Evolutionary conservation across 345 rosid species (phyloP).

Genomic region (Sisymbrium altissimum): DNA sequence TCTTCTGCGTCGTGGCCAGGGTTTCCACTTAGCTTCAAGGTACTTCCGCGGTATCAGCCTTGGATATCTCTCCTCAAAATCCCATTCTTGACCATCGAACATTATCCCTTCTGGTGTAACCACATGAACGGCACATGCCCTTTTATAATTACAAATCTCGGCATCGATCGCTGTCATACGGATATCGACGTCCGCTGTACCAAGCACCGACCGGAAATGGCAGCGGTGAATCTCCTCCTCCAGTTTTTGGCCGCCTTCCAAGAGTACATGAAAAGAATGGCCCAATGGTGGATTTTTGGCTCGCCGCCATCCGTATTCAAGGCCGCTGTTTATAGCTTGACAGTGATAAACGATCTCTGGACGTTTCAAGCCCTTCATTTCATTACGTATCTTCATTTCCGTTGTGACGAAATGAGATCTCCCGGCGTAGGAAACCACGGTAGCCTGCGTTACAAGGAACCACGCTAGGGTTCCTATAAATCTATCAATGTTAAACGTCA

Average conservation of each 20-base stretch:
- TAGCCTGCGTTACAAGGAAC: conserved; percentile 20
- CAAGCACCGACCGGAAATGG: conserved; percentile 32
- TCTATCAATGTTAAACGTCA: conserved; percentile 1
- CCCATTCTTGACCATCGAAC: conserved; percentile 32
- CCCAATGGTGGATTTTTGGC: conserved; percentile 15
- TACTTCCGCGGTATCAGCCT: conserved; percentile 7
- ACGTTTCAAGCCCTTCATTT: conserved; percentile 28
- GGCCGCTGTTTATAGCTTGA: conserved; percentile 6
- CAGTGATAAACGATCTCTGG: conserved; percentile 30
- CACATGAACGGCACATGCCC: conserved; percentile 18
- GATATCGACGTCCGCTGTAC: conserved; percentile 24
- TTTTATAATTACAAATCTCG: conserved; percentile 18
- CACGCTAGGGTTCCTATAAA: conserved; percentile 12
- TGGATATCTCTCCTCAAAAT: conserved; percentile 28
- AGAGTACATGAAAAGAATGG: conserved; percentile 11
- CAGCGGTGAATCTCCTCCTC: conserved; percentile 34
- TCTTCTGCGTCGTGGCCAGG: conserved; percentile 26
- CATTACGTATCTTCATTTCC: conserved; percentile 24
- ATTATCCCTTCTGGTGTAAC: conserved; percentile 29
- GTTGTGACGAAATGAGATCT: conserved; percentile 28
- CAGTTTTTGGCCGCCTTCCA: conserved; percentile 30
- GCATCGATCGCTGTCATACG: conserved; percentile 26
- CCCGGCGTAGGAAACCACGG: background rate
- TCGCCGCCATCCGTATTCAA: conserved; percentile 35
- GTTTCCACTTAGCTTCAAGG: conserved; percentile 32